Percentiles rank a stretch among this genome's conserved stretches.
phyloP scores from a whole-genome alignment of 2,329 filamentous ascomycete species.

The Cordyceps cicadae region DNA sequence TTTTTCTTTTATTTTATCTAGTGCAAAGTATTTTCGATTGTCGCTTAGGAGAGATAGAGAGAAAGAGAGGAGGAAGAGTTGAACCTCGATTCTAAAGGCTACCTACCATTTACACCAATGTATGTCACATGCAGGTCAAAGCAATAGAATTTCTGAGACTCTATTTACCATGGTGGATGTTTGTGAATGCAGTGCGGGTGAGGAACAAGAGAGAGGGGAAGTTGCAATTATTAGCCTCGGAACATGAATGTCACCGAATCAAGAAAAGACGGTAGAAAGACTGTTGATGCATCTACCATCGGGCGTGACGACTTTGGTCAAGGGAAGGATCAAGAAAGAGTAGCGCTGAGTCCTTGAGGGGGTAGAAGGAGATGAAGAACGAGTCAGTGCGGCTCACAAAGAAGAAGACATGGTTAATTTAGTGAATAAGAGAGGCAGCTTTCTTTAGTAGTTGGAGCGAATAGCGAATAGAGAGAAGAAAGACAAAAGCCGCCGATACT shows the following conservation, averaged over 20 bases:
- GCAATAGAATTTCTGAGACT: background rate
- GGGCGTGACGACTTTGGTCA: background rate
- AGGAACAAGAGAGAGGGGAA: background rate
- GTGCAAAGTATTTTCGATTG: constrained; percentile 3
- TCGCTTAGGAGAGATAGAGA: background rate
- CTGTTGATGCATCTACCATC: background rate
- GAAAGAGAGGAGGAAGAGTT: background rate
- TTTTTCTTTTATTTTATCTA: background rate
- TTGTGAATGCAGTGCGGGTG: background rate
- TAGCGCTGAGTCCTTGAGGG: background rate
- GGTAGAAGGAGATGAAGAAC: background rate
- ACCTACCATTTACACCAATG: background rate
- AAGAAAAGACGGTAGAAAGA: background rate
- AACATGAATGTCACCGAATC: too few relatives aligned
- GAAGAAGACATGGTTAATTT: background rate
- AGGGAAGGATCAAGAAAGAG: background rate
- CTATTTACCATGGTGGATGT: background rate
- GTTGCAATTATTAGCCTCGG: too few relatives aligned
- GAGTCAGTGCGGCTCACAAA: too few relatives aligned
- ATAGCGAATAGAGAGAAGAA: too few relatives aligned
- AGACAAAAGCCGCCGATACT: background rate
- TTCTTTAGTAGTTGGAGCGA: background rate
- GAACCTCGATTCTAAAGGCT: background rate
- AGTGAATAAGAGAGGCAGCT: background rate
- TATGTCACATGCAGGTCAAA: background rate